These are phyloP conservation scores for Erodium trifolium DNA, from an alignment of 441 rosid genomes.

Conservation along the genomic window DNA sequence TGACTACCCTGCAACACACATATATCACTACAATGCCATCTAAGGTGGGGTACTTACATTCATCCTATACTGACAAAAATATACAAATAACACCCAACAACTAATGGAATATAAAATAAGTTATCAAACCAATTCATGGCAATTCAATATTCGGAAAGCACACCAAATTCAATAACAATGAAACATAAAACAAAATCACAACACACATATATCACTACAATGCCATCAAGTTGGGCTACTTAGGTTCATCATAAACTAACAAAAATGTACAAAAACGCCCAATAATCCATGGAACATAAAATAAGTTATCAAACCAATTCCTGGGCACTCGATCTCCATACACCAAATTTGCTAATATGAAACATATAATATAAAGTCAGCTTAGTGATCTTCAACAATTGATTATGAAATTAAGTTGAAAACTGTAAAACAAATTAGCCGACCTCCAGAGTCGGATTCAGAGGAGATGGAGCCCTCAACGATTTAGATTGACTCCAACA, in stretches of 20 bases:
- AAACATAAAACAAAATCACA: neutral
- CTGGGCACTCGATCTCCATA: neutral
- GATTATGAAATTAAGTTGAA: neutral
- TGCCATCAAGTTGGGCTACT: neutral
- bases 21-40: neutral
- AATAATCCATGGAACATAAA: neutral
- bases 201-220: neutral
- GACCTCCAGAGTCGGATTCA: slow-evolving; percentile 67
- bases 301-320: neutral
- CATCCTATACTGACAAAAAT: slow-evolving; percentile 1
- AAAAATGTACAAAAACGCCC: neutral
- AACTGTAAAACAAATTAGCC: neutral
- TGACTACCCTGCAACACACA: slow-evolving; percentile 42
- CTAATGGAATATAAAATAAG: neutral
- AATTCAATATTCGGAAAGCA: neutral
- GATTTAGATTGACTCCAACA: slow-evolving; percentile 73
- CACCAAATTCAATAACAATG: neutral
- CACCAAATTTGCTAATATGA: neutral
- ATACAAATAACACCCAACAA: neutral
- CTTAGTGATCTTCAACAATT: neutral
- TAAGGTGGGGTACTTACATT: neutral
- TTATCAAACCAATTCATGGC: neutral
- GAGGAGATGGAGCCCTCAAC: slow-evolving; percentile 32
- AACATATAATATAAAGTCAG: neutral
- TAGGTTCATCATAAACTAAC: slow-evolving; percentile 4